Evolutionary conservation across 441 rosid species (phyloP), one percentile per base, ranked within the genome.

Genomic region (Omphalea diandra): DNA sequence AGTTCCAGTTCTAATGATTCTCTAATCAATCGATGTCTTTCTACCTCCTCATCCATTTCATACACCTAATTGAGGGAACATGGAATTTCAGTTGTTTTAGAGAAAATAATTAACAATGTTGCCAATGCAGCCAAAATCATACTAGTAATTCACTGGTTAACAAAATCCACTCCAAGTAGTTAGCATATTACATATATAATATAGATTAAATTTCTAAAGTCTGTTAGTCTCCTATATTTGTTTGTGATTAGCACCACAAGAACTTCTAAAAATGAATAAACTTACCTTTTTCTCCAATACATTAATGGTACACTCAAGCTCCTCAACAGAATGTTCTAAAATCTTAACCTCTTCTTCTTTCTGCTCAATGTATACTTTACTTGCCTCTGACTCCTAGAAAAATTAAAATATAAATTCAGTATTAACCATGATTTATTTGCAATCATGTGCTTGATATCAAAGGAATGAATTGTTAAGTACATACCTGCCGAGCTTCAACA

Each of bases 271-370:
- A 22, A 67, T 63, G 41, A 55, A 68, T 50, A 55, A 58, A 67
- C 84, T 68, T 65, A 91, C 99, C 98, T 89, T 90, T 79, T 79
- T 84, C 88, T 92, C 99, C 85, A 94, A 71, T 61, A 90, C 85
- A 82, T 92, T 88, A 56, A 92, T 75, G 24, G 99, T 94, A 74
- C 83, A 72, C 81, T 94, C 97, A 72, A 94, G 97, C 84, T 94
- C 97, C 82, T 89, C 98, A 36, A 94, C 84, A 65, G 99, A 94
- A 74, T 78, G 75, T 75, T 94, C 99, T 68, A 94, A 77, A 80
- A 94, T 89, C 78, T 88, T 86, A 76, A 90, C 96, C 83, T 94
- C 99, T 73, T 88, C 96, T 76, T 90, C 98, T 84, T 90, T 92
- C 77, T 92, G 90, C 69, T 90, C 97, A 55, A 96, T 90, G 63